These are phyloP conservation scores for Fusarium sp. DNA, from an alignment of 2,329 filamentous ascomycete species.

Conservation along the genomic window DNA sequence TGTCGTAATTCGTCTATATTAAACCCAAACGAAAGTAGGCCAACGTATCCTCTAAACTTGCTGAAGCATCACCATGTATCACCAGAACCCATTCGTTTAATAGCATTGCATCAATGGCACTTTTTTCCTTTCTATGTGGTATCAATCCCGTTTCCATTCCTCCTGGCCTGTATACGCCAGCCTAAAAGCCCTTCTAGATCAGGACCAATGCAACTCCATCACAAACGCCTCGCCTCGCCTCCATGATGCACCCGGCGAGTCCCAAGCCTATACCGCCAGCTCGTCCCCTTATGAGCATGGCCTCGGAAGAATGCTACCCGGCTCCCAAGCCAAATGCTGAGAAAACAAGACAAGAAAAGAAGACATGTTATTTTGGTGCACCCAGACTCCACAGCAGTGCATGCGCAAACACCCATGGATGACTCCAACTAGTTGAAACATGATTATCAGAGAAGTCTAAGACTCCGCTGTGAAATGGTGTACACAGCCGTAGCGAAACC, in stretches of 20 bases:
- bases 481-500: conserved; percentile 9
- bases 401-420: not conserved
- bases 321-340: not conserved
- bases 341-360: conserved; percentile 5
- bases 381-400: conserved; percentile 21
- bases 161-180: not conserved
- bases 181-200: conserved; percentile 4
- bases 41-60: not conserved
- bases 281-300: not conserved
- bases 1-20: not conserved
- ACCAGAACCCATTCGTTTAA: not conserved
- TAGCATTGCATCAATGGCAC: not conserved
- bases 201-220: conserved; percentile 4
- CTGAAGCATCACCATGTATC: not conserved
- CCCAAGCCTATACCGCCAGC: not conserved
- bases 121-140: conserved; percentile 31
- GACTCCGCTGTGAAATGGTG: conserved; percentile 1
- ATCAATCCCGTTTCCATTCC: conserved; percentile 5
- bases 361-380: conserved; percentile 6
- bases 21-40: not conserved
- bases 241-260: conserved; percentile 10
- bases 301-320: not conserved
- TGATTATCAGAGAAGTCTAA: conserved; percentile 3
- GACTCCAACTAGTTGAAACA: not conserved
- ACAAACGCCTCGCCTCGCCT: conserved; percentile 22